Conservation (phyloP, 352 stramenopile species). For the Blastocystis hominis region DNA sequence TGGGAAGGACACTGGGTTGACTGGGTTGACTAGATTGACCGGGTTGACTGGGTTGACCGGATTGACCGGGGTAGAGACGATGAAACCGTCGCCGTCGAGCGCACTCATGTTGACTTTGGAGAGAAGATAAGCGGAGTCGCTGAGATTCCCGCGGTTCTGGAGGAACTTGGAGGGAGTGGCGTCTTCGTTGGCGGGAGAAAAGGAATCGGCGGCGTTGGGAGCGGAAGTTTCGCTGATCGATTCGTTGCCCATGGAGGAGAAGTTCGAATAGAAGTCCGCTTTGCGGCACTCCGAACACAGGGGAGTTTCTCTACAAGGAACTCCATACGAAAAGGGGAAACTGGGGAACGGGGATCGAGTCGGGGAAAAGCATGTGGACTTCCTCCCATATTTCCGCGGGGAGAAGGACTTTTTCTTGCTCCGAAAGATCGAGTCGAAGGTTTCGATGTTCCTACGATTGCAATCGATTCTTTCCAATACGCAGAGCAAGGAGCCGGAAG, state of each 20-base stretch:
- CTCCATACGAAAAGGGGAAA: neutral
- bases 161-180: neutral
- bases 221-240: neutral
- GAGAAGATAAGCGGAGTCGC: neutral
- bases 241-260: neutral
- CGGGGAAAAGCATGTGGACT: neutral
- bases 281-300: neutral
- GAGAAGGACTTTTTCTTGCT: neutral
- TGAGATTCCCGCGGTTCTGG: neutral
- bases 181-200: neutral
- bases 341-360: neutral
- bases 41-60: neutral
- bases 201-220: neutral
- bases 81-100: neutral
- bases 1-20: neutral
- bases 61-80: neutral
- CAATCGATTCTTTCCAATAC: neutral
- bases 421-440: neutral
- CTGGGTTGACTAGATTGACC: neutral
- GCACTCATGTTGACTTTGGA: neutral
- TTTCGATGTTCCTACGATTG: neutral
- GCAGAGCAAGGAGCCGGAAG: neutral
- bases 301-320: neutral
- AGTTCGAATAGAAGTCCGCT: neutral
- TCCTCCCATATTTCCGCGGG: neutral